Conservation (phyloP, 23 red algal species). For the Pyropia yezoensis region DNA sequence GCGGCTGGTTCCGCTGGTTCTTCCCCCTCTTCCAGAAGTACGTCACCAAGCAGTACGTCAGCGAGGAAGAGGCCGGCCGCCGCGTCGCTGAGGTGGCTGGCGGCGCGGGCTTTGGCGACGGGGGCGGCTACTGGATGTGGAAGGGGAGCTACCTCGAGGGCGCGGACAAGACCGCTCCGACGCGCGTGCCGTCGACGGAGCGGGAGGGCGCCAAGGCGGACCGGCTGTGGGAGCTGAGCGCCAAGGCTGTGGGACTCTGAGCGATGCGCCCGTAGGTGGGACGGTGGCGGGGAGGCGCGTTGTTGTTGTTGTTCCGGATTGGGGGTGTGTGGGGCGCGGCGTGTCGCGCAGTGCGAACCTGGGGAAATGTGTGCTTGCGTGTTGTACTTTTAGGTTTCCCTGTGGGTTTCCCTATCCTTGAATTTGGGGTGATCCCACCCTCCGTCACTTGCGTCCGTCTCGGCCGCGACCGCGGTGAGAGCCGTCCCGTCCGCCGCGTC, state of each 20-base stretch:
- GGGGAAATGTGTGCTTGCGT: no score
- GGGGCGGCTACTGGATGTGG: conserved; percentile 83
- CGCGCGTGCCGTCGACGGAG: conserved; percentile 42
- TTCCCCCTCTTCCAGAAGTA: conserved; percentile 90
- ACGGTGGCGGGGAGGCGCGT: no score
- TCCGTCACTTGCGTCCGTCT: no score
- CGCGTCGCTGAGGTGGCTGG: conserved; percentile 57
- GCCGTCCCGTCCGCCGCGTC: no score
- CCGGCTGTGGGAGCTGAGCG: conserved; percentile 68
- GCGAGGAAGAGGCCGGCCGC: conserved; percentile 67
- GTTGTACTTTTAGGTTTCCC: no score
- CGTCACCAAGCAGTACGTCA: conserved; percentile 74
- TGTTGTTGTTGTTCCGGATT: no score
- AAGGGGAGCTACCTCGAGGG: conserved; percentile 58
- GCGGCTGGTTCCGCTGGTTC: conserved; percentile 79
- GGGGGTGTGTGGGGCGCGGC: no score
- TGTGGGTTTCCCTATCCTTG: no score
- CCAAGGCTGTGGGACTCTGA: conserved; percentile 26
- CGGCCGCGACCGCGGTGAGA: no score
- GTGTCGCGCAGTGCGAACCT: no score
- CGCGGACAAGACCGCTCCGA: conserved; percentile 34
- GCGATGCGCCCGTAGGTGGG: neutral
- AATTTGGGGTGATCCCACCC: no score
- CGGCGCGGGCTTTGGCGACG: conserved; percentile 46
- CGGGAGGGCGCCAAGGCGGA: conserved; percentile 60